Evolutionary conservation across 257 asterid species (phyloP).

Genomic region (Handroanthus guayacan): DNA sequence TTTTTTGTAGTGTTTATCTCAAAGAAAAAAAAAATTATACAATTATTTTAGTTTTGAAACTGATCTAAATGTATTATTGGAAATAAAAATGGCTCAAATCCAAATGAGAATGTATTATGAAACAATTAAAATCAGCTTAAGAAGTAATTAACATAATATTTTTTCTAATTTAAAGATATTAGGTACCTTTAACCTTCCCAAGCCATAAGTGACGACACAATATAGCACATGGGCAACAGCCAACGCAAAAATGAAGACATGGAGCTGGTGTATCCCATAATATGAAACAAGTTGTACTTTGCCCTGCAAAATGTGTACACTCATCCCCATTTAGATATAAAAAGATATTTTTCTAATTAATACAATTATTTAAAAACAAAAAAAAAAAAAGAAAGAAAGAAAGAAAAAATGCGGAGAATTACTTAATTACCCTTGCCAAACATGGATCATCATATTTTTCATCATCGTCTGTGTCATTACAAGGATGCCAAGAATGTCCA

Average conservation of each 20-base stretch:
- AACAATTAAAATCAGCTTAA: too few relatives aligned
- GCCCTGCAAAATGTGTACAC: conserved; percentile 50
- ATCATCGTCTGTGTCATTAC: conserved; percentile 36
- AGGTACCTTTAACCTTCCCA: conserved; percentile 69
- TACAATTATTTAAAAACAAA: neutral
- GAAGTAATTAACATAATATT: too few relatives aligned
- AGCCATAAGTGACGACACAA: conserved; percentile 60
- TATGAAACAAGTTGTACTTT: conserved; percentile 65
- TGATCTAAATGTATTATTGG: too few relatives aligned
- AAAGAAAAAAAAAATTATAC: too few relatives aligned
- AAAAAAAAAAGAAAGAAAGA: too few relatives aligned
- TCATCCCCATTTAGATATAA: neutral
- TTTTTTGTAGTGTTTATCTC: too few relatives aligned
- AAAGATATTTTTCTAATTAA: neutral
- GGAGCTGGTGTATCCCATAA: conserved; percentile 81
- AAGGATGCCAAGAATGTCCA: conserved; percentile 80
- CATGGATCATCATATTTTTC: conserved; percentile 46
- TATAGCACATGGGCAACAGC: conserved; percentile 63
- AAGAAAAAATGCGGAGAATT: neutral
- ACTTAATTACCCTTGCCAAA: conserved; percentile 38
- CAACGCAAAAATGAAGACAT: conserved; percentile 70
- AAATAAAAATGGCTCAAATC: too few relatives aligned
- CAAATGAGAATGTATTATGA: too few relatives aligned
- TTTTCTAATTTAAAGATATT: neutral
- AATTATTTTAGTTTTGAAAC: too few relatives aligned